Conservation (phyloP, 352 stramenopile genomes). For the Globisporangium canariense region DNA sequence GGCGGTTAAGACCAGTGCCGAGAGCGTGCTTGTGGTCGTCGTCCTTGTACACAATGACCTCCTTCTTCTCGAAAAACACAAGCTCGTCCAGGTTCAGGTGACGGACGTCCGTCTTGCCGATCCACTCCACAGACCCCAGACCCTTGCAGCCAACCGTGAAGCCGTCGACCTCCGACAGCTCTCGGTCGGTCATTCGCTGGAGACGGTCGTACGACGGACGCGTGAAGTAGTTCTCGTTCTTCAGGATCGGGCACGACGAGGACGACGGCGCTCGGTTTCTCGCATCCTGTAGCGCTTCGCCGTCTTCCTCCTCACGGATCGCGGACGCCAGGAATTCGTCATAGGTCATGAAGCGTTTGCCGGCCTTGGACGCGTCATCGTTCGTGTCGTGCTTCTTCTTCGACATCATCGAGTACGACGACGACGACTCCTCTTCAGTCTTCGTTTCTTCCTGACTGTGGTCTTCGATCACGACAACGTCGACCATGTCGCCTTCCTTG, state of each 20-base stretch:
- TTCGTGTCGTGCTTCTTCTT: slow-evolving; percentile 31
- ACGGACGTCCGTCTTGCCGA: slow-evolving; percentile 78
- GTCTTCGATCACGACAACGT: slow-evolving; percentile 73
- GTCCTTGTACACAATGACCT: slow-evolving; percentile 85
- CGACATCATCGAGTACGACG: slow-evolving; percentile 21
- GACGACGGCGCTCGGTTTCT: slow-evolving; percentile 20
- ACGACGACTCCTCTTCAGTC: slow-evolving; percentile 20
- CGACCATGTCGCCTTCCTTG: slow-evolving; percentile 62
- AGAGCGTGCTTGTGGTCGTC: slow-evolving; percentile 77
- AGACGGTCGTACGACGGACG: slow-evolving; percentile 63
- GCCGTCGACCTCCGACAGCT: slow-evolving; percentile 63
- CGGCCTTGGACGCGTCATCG: slow-evolving; percentile 23
- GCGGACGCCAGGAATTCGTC: slow-evolving; percentile 74
- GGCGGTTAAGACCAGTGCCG: slow-evolving; percentile 71
- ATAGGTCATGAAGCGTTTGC: slow-evolving; percentile 78
- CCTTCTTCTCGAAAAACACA: slow-evolving; percentile 79
- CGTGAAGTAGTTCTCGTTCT: slow-evolving; percentile 80
- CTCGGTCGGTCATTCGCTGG: slow-evolving; percentile 65
- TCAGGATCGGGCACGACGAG: slow-evolving; percentile 57
- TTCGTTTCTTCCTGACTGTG: slow-evolving; percentile 28
- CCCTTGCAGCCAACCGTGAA: slow-evolving; percentile 82
- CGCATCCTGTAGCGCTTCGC: slow-evolving; percentile 16
- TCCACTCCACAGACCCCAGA: slow-evolving; percentile 76
- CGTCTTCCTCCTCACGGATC: slow-evolving; percentile 45
- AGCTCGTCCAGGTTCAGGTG: slow-evolving; percentile 76